Base-by-base conservation (phyloP, 1,284 basidiomycete species). In the Albatrellus sp. region DNA sequence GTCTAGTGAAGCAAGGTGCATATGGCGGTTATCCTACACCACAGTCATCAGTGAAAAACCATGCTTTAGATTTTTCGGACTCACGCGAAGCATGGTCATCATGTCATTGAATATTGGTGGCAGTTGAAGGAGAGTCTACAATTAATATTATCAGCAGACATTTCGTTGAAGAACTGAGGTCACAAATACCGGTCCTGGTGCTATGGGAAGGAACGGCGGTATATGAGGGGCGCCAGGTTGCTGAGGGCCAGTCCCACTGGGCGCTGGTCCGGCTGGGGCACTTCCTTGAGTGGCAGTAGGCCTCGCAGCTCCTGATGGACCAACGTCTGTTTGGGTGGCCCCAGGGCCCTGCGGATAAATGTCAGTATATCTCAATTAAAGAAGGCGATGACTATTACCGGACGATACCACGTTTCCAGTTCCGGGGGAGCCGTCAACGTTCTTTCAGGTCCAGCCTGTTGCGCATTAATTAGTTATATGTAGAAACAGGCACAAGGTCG, bases 1-100 rank as follows among this genome's bases (percentile, higher is more conserved):
- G 41, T 83, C 77, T 8, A 83, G 71, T 14, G 81, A 80, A 0
- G 82, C 82, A 13, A 74, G 62, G 56, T 83, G 80, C 2, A 80
- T 80, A 2, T 74, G 61, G 2, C 78, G 78, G 55, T 81, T 83
- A 65, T 85, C 80, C 84, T 87, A 50, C n/a, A 35, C 20, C 38
- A 40, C 34, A 52, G 24, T 24, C 24, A 24, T 7, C 31, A 48
- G 41, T 43, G 33, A 29, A n/a, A 10, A 2, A n/a, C 36, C 11
- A 29, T 11, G 36, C 11, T 10, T 28, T 10, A 24, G 13, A 14
- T 9, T 20, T n/a, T 36, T n/a, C 35, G 35, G n/a, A 57, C 68
- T 54, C 55, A 82, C 82, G 47, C 80, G 63, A n/a, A 86, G 58
- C 44, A 83, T 67, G 33, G 70, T 67, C 68, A 85, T 69, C 46